Base-by-base conservation (phyloP, 176 grass and related monocot genomes). In the Triticum timopheevii region DNA sequence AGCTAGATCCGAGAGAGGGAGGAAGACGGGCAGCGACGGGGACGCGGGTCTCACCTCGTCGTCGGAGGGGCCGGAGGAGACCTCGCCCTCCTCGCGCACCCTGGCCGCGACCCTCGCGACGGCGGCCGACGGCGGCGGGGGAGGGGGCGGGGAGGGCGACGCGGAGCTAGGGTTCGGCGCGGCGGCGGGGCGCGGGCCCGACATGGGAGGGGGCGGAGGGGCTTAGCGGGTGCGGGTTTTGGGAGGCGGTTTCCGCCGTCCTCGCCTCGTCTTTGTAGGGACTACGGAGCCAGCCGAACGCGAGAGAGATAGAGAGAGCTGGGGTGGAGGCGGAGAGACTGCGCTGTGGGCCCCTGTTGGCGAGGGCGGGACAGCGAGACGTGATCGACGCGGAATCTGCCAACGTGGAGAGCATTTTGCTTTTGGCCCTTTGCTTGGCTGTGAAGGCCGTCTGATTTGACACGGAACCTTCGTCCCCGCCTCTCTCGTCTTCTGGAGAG, bases 11-110 rank as follows among this genome's bases (percentile, higher is more conserved):
- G 42, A 24, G 77, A 6, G 11, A 59, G 19, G 19, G 56, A 22
- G 56, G 1, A 31, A 7, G 15, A 13, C 10, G 16, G 47, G 73
- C 25, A 24, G 73, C 4, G 79, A 38, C 27, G 62, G 61, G 9
- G 74, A 33, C 25, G 31, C 15, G 36, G 25, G n/a, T 22, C 90
- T 88, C 71, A 91, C 90, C 78, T 92, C 93, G 50, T 90, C 90
- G 67, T 91, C 93, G 77, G 88, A 91, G 25, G 78, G 85, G 75
- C 90, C 90, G 62, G 90, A 93, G 16, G 93, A 95, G 80, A 93
- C 62, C 80, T 93, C 93, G 23, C 93, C 88, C 70, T 93, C 93
- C 86, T 95, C 91, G 23, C 91, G 93, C 83, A 74, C 54, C 90
- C 82, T 77, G 62, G 49, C 38, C 49, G 68, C n/a, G 52, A 59